These are phyloP conservation scores for Colletotrichum noveboracense DNA, from an alignment of 2,329 filamentous ascomycete genomes.

Conservation along the genomic window DNA sequence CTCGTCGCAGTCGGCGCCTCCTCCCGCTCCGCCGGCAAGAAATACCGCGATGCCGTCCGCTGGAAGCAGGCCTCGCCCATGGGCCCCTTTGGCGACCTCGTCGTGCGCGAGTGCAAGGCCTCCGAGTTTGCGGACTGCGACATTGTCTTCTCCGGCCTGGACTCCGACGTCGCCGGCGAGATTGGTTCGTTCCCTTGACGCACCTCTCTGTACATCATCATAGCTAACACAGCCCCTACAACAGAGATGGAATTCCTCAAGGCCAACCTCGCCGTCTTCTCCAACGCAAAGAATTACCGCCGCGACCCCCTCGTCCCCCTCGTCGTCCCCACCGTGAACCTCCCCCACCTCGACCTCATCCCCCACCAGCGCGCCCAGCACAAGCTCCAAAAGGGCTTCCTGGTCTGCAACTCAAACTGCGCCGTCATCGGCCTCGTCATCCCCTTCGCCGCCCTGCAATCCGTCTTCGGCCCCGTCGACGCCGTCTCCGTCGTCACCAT, in stretches of 20 bases:
- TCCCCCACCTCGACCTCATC: conserved; percentile 84
- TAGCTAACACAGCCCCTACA: neutral
- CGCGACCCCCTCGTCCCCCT: conserved; percentile 88
- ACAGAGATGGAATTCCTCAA: conserved; percentile 89
- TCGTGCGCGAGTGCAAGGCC: conserved; percentile 85
- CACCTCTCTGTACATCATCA: neutral
- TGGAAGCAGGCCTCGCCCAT: conserved; percentile 95
- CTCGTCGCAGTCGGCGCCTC: conserved; percentile 92
- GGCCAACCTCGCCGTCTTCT: conserved; percentile 90
- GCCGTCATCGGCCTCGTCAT: conserved; percentile 96
- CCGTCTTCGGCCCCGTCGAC: conserved; percentile 83
- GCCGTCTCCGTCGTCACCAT: conserved; percentile 83
- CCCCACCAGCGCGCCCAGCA: conserved; percentile 82
- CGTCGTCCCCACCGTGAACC: conserved; percentile 94
- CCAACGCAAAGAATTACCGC: conserved; percentile 97
- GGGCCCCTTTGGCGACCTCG: conserved; percentile 77
- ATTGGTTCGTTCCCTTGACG: conserved; percentile 65
- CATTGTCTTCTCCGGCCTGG: conserved; percentile 89
- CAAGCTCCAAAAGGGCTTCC: conserved; percentile 80
- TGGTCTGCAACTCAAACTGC: conserved; percentile 98
- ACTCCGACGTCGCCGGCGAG: conserved; percentile 90
- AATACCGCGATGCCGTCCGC: conserved; percentile 89
- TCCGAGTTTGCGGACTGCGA: conserved; percentile 89
- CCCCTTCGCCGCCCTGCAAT: conserved; percentile 88
- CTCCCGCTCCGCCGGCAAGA: conserved; percentile 87